These are phyloP conservation scores for Zygoascus sp. DNA, from an alignment of 1,139 yeast species.

Conservation along the genomic window DNA sequence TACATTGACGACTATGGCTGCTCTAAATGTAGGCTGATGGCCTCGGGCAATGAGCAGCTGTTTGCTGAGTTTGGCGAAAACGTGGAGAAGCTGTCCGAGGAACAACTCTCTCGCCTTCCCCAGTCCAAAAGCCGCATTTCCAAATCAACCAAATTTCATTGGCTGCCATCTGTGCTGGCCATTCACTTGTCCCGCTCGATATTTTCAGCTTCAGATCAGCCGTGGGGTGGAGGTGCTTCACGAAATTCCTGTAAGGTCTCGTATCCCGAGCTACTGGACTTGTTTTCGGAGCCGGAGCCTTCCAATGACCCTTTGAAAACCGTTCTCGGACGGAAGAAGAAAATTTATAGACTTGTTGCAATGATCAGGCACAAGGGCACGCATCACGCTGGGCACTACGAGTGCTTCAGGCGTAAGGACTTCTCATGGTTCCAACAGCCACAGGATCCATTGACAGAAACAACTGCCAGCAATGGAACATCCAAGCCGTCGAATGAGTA, in stretches of 20 bases:
- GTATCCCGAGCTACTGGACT: conserved; percentile 54
- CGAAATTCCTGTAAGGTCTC: conserved; percentile 73
- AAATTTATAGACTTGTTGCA: conserved; percentile 57
- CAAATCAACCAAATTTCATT: conserved; percentile 55
- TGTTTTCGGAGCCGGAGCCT: conserved; percentile 32
- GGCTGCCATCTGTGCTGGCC: conserved; percentile 66
- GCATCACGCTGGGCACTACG: conserved; percentile 80
- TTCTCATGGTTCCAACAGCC: conserved; percentile 25
- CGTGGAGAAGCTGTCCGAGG: conserved; percentile 31
- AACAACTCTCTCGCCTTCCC: conserved; percentile 35
- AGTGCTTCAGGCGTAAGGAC: conserved; percentile 35
- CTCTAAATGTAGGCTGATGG: conserved; percentile 61
- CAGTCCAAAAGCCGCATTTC: conserved; percentile 60
- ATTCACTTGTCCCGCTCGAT: conserved; percentile 81
- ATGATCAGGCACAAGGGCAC: conserved; percentile 83
- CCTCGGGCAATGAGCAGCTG: conserved; percentile 21
- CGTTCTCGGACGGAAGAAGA: conserved; percentile 17
- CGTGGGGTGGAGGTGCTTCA: conserved; percentile 54
- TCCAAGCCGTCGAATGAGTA: not conserved
- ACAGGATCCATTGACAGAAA: not conserved
- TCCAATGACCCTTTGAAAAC: conserved; percentile 5
- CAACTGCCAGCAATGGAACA: not conserved
- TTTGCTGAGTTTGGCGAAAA: conserved; percentile 15
- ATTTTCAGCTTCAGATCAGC: conserved; percentile 38
- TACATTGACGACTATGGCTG: conserved; percentile 80